Conservation (phyloP, 2,329 filamentous ascomycete species). For the Aspergillus quadricinctus region DNA sequence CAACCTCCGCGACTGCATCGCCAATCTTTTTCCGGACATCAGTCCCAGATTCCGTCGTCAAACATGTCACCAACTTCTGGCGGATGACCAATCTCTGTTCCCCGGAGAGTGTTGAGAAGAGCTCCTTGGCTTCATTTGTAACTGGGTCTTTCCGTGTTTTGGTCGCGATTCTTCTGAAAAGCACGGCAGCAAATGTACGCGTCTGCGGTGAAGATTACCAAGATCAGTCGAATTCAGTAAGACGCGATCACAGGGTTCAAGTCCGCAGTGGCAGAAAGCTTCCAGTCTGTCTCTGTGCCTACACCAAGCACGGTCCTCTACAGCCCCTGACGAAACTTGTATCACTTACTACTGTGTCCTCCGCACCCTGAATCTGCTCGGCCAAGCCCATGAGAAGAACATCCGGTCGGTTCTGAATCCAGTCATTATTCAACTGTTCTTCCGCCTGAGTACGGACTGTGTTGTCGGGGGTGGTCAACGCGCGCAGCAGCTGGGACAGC, state of each 20-base stretch:
- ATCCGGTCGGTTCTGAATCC: slow-evolving; percentile 77
- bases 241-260: background rate
- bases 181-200: slow-evolving; percentile 85
- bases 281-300: background rate
- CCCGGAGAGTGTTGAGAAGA: slow-evolving; percentile 74
- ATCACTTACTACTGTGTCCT: slow-evolving; percentile 63
- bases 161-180: slow-evolving; percentile 89
- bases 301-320: background rate
- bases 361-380: slow-evolving; percentile 81
- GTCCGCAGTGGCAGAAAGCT: background rate
- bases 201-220: slow-evolving; percentile 50
- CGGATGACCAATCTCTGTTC: slow-evolving; percentile 75
- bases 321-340: background rate
- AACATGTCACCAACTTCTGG: slow-evolving; percentile 73
- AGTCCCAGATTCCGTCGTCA: slow-evolving; percentile 68
- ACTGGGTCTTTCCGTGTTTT: slow-evolving; percentile 73
- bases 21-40: slow-evolving; percentile 90
- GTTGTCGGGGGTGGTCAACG: slow-evolving; percentile 87
- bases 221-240: background rate
- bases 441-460: slow-evolving; percentile 78
- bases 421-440: slow-evolving; percentile 84
- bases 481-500: slow-evolving; percentile 80
- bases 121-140: slow-evolving; percentile 68
- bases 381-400: slow-evolving; percentile 88
- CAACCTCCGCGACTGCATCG: slow-evolving; percentile 94